Conservation (phyloP, 2,329 filamentous ascomycete species). For the Alternaria triticina region DNA sequence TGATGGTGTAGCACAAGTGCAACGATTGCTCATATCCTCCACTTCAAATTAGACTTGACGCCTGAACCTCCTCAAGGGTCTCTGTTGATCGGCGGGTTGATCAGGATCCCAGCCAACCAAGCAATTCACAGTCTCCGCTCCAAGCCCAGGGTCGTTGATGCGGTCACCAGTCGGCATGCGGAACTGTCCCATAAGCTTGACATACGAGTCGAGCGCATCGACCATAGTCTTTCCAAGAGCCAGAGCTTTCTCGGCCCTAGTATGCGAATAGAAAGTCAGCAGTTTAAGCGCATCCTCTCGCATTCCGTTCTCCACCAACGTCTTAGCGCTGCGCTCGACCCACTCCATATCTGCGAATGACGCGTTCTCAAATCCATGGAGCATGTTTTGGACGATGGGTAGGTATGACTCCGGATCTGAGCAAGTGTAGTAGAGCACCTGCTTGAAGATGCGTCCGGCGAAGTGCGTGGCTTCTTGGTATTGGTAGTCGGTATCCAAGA, state of each 20-base stretch:
- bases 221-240: conserved; percentile 32
- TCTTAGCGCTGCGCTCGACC: conserved; percentile 29
- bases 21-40: neutral
- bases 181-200: conserved; percentile 33
- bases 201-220: conserved; percentile 31
- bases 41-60: neutral
- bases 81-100: conserved; percentile 7
- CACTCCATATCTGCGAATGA: conserved; percentile 31
- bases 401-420: conserved; percentile 31
- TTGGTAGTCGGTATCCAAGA: conserved; percentile 44
- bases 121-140: conserved; percentile 39
- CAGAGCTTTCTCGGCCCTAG: conserved; percentile 35
- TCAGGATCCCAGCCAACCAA: conserved; percentile 36
- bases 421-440: conserved; percentile 40
- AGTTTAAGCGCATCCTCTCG: conserved; percentile 22
- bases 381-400: conserved; percentile 33
- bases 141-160: conserved; percentile 37
- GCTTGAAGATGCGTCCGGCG: conserved; percentile 36
- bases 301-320: conserved; percentile 23
- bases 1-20: neutral
- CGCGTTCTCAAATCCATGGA: conserved; percentile 35
- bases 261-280: conserved; percentile 34
- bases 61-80: conserved; percentile 3
- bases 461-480: conserved; percentile 37
- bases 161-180: conserved; percentile 22